Base-by-base conservation (phyloP, 164 flowering plant genomes). In the Pachysandra terminalis region DNA sequence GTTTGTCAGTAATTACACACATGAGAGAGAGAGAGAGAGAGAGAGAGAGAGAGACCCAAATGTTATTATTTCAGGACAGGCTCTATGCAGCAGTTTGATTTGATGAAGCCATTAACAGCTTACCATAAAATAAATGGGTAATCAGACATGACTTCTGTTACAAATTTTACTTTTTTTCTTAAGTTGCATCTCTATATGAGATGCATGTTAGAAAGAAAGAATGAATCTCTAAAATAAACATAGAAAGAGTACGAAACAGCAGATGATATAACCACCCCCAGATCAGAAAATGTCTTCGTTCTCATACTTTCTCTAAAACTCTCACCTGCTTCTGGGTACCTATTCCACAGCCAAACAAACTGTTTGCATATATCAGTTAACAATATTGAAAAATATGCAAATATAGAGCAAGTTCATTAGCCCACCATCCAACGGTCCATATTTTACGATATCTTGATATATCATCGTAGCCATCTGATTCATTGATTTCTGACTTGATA, bases 331-430 rank as follows among this genome's bases (percentile, higher is more conserved):
- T 69, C 71, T 73, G 55, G 40, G 70, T 66, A 68, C 85, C 90
- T 87, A 84, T 77, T 85, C 87, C 78, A 86, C 87, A 80, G 88
- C 83, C 88, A 86, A 82, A 65, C 90, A 87, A 74, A 85, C 88
- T 86, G 87, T 74, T 66, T 75, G 74, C 70, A 75, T 59, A 64
- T 73, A 77, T 81, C 77, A 83, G 86, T 76, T 74, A 21, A 67
- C 28, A 27, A 58, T 9, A 12, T 49, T 56, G 37, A 32, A 32
- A 32, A 7, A 32, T 3, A 32, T 7, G n/a, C 37, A 32, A 32
- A 32, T 7, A 32, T 32, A 32, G 7, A 32, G 3, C 7, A 32
- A 32, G 5, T 7, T n/a, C n/a, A n/a, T n/a, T n/a, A n/a, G n/a
- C n/a, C n/a, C n/a, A n/a, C n/a, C n/a, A n/a, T n/a, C n/a, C n/a